Percentiles rank a stretch among this genome's conserved stretches.
Evolutionary conservation across 1,284 basidiomycete genomes (phyloP).

Genomic region (Fomitiporia mediterranea): DNA sequence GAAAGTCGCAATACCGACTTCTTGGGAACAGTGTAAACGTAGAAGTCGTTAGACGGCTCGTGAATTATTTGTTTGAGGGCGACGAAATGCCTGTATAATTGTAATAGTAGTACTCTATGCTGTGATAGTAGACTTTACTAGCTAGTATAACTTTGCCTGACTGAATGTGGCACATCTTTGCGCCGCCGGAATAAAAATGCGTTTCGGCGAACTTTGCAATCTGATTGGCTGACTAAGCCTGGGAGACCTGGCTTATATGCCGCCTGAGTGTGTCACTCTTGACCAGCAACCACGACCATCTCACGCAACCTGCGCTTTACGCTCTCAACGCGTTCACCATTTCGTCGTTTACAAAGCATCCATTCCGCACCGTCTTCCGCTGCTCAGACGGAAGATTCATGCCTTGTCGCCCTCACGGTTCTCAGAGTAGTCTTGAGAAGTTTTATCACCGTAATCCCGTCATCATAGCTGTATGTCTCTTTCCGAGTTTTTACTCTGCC

Average conservation of each 20-base stretch:
- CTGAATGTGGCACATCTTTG: neutral
- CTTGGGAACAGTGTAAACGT: conserved; percentile 82
- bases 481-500: neutral
- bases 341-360: conserved; percentile 47
- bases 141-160: too few species aligned
- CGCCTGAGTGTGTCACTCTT: conserved; percentile 4
- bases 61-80: conserved; percentile 46
- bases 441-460: conserved; percentile 50
- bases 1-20: conserved; percentile 63
- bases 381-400: conserved; percentile 81
- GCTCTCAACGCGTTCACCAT: conserved; percentile 44
- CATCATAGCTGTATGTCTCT: conserved; percentile 50
- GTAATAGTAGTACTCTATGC: neutral
- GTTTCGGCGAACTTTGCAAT: too few species aligned
- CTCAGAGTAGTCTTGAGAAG: conserved; percentile 47
- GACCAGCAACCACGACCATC: conserved; percentile 27
- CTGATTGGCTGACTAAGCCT: neutral
- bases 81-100: neutral
- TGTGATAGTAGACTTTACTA: too few species aligned
- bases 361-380: conserved; percentile 47
- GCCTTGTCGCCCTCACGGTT: conserved; percentile 79
- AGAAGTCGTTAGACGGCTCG: conserved; percentile 52
- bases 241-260: neutral
- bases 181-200: neutral
- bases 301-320: conserved; percentile 3